Evolutionary conservation across 202 grass and related monocot species (phyloP), one percentile per base, ranked within the genome.

Genomic region (Setaria italica): DNA sequence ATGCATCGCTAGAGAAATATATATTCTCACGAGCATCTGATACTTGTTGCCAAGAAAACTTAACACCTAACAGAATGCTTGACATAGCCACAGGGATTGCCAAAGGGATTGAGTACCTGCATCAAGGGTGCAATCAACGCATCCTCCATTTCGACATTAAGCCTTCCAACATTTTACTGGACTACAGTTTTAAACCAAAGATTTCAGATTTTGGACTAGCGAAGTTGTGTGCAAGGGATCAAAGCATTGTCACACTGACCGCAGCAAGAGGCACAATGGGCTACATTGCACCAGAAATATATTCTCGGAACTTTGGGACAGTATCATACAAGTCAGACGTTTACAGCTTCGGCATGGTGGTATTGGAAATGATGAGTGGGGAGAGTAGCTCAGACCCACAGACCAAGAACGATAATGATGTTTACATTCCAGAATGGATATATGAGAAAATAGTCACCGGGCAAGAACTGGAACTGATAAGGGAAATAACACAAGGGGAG

Each of bases 111-210:
- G 79, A 87, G 41, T 94, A 90, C 62, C 77, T 94, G 15, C 89
- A 91, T 35, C 89, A 91, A 43, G 92, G 92, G 0, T 94, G 92
- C 15, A 70, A 87, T 15, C 66, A 91, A 15, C 86, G 81, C 2
- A 94, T 94, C 12, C 81, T 94, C 17, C 92, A 94, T 20, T 94
- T 94, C 13, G 92, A 94, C 50, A 94, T 94, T 35, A 91, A 94
- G 60, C 92, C 89, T 17, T 69, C 79, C 21, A 94, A 94, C 9
- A 89, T 94, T 20, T 53, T 94, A 7, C 60, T 90, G 19, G 87
- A 94, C 46, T 67, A 92, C 54, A 84, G 48, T 11, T 67, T 94
- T 20, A 89, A 55, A 2, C 92, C 84, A 0, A 94, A 94, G 77
- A 92, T 94, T 16, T 88, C 87, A 5, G 89, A 94, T 41, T 94